Conservation (phyloP, 495 filamentous ascomycete genomes). For the Extremus antarcticus region DNA sequence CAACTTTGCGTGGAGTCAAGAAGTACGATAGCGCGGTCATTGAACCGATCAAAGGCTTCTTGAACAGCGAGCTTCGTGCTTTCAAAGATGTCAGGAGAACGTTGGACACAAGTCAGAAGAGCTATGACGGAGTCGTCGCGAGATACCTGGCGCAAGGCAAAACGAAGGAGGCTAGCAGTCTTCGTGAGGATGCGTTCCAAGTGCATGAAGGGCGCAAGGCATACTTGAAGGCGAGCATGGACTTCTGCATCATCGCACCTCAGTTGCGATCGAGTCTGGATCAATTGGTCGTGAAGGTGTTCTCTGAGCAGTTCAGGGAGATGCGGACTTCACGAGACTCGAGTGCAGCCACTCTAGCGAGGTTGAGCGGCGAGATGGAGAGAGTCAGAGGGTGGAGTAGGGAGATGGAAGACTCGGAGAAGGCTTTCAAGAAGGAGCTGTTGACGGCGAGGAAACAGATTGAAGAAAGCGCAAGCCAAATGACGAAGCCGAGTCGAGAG, state of each 20-base stretch:
- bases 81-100: constrained; percentile 66
- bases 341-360: constrained; percentile 44
- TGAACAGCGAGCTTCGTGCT: constrained; percentile 56
- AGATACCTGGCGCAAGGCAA: constrained; percentile 77
- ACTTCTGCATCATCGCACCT: constrained; percentile 80
- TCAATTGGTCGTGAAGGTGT: constrained; percentile 70
- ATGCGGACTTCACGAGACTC: constrained; percentile 56
- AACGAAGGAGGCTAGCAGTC: constrained; percentile 79
- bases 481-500: constrained; percentile 71
- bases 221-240: constrained; percentile 85
- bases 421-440: constrained; percentile 66
- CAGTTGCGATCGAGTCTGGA: constrained; percentile 73
- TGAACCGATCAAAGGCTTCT: constrained; percentile 70
- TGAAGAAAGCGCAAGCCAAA: constrained; percentile 62
- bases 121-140: constrained; percentile 66
- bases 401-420: constrained; percentile 80
- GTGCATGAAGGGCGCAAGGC: constrained; percentile 86
- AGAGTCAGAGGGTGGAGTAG: constrained; percentile 82
- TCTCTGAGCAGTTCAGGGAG: constrained; percentile 77
- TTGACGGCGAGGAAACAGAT: constrained; percentile 69
- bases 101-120: constrained; percentile 71
- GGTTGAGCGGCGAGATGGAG: constrained; percentile 69
- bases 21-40: constrained; percentile 64
- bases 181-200: constrained; percentile 92
- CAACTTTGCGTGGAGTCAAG: constrained; percentile 57